Conservation (phyloP, 129 eudicot genomes). For the Erigeron canadensis region DNA sequence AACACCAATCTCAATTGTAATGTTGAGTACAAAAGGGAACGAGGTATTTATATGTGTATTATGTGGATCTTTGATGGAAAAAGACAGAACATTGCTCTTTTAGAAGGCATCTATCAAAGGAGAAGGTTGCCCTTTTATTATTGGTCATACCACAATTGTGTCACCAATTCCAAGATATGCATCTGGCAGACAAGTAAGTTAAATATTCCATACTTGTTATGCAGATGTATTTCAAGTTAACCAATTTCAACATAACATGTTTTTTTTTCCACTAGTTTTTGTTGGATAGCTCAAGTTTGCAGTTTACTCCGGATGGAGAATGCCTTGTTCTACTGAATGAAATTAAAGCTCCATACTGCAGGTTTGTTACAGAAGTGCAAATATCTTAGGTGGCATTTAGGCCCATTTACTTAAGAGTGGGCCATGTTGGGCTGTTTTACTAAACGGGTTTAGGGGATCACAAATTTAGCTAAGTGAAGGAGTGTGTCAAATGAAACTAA, state of each 20-base stretch:
- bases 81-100: conserved; percentile 51
- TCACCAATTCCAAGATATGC: conserved; percentile 46
- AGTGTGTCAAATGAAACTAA: background rate
- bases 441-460: background rate
- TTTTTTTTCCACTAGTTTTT: conserved; percentile 47
- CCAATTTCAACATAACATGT: background rate
- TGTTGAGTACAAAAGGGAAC: conserved; percentile 51
- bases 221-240: background rate
- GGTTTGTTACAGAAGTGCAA: conserved; percentile 39
- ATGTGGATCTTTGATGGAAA: conserved; percentile 57
- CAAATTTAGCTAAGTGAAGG: background rate
- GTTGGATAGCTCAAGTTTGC: conserved; percentile 54
- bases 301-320: conserved; percentile 76
- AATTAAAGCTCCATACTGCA: conserved; percentile 74
- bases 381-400: background rate
- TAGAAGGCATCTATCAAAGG: conserved; percentile 53
- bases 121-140: conserved; percentile 67
- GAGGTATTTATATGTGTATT: conserved; percentile 59
- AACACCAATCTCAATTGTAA: conserved; percentile 64
- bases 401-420: background rate
- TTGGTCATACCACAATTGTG: conserved; percentile 60
- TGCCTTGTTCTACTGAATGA: conserved; percentile 58
- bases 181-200: conserved; percentile 70
- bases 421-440: too few relatives aligned
- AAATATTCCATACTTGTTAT: conserved; percentile 1